Evolutionary conservation across 495 filamentous ascomycete genomes (phyloP).

Genomic region (Aspergillus coremiiformis): DNA sequence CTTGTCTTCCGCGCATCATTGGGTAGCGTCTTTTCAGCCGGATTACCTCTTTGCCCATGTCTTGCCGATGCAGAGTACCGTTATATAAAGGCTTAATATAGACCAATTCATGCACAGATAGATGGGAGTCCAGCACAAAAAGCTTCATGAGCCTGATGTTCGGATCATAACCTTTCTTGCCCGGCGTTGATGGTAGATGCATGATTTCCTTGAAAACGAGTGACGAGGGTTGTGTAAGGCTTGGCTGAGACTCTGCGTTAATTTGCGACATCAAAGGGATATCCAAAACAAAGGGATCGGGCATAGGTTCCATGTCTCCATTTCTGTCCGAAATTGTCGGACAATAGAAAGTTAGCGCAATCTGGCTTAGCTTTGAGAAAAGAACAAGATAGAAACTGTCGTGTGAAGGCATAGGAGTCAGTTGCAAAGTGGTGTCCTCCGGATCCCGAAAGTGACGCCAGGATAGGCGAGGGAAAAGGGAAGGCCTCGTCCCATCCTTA

Average conservation of each 20-base stretch:
- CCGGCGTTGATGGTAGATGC: slow-evolving; percentile 13
- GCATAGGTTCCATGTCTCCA: slow-evolving; percentile 15
- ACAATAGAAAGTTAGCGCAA: slow-evolving; percentile 33
- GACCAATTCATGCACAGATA: slow-evolving; percentile 32
- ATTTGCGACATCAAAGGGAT: slow-evolving; percentile 16
- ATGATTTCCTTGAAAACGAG: slow-evolving; percentile 32
- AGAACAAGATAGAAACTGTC: slow-evolving; percentile 30
- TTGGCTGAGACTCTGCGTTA: slow-evolving; percentile 4
- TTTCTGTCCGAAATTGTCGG: slow-evolving; percentile 14
- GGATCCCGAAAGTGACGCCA: slow-evolving; percentile 42
- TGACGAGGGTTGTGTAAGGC: slow-evolving; percentile 18
- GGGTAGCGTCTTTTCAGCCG: slow-evolving; percentile 18
- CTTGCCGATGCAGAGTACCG: slow-evolving; percentile 4
- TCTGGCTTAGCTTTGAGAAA: slow-evolving; percentile 37
- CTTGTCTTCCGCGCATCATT: not conserved
- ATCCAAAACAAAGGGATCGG: slow-evolving; percentile 38
- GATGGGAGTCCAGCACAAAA: slow-evolving; percentile 28
- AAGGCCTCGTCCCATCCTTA: slow-evolving; percentile 5
- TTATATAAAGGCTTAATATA: slow-evolving; percentile 15
- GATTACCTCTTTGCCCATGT: slow-evolving; percentile 16
- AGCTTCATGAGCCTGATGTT: slow-evolving; percentile 29
- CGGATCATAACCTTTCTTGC: slow-evolving; percentile 13
- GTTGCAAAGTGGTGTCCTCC: slow-evolving; percentile 37
- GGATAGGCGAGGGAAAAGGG: slow-evolving; percentile 23
- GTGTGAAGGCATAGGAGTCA: slow-evolving; percentile 26